A percentile compares a stretch with the other conserved stretches of the same genome.
Conservation (phyloP, 768 basidiomycete genomes). For the Suillus clintonianus region DNA sequence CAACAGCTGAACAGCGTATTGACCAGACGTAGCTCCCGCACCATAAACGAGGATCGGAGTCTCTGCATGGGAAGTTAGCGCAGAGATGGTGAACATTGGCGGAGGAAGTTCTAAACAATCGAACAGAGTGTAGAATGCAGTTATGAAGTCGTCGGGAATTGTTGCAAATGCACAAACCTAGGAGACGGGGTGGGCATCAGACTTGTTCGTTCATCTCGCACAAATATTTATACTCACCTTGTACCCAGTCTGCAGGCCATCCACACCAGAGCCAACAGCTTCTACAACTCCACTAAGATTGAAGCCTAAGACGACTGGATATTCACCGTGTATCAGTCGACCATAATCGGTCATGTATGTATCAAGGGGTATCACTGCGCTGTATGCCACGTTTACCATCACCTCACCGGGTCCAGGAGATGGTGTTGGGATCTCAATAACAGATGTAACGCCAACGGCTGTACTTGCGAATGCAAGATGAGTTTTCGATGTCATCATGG, state of each 20-base stretch:
- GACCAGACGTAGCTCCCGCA: constrained; percentile 42
- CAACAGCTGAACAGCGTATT: constrained; percentile 43
- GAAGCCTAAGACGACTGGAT: constrained; percentile 41
- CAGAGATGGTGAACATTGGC: constrained; percentile 29
- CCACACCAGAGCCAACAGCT: constrained; percentile 36
- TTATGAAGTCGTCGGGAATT: constrained; percentile 45
- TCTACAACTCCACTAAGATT: constrained; percentile 41
- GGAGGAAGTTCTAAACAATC: constrained; percentile 38
- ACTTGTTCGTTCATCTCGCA: not conserved
- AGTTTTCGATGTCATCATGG: constrained; percentile 17
- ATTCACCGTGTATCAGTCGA: constrained; percentile 24
- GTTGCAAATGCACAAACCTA: constrained; percentile 35
- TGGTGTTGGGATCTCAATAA: constrained; percentile 37
- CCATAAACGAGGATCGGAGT: constrained; percentile 47
- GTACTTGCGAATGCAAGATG: constrained; percentile 45
- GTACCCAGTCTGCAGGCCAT: constrained; percentile 40
- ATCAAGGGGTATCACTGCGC: constrained; percentile 43
- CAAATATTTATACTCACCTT: constrained; percentile 27
- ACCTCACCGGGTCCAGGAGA: constrained; percentile 39
- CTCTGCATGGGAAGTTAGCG: constrained; percentile 29
- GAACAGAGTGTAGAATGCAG: constrained; percentile 43
- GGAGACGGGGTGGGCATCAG: constrained; percentile 2
- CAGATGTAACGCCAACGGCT: constrained; percentile 36
- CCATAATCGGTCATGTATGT: constrained; percentile 40
- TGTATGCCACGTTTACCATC: constrained; percentile 42